phyloP scores from a whole-genome alignment of 2,329 filamentous ascomycete species.

The Verticillium nonalfalfae region DNA sequence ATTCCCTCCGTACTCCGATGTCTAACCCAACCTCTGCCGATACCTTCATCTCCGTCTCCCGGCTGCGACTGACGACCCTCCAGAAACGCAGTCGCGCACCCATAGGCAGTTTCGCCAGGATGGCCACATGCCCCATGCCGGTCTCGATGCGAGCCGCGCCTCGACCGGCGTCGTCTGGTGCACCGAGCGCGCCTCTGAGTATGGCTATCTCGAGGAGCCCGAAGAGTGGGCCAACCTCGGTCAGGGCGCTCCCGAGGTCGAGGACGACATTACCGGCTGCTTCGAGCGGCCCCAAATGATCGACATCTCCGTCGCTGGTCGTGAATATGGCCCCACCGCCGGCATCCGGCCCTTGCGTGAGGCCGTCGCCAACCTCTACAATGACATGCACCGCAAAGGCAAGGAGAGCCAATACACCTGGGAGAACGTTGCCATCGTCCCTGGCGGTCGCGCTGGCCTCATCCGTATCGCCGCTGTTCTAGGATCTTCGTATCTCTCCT shows the following conservation, averaged over 20 bases:
- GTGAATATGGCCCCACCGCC: conserved; percentile 90
- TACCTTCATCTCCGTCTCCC: conserved; percentile 52
- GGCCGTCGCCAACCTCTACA: conserved; percentile 88
- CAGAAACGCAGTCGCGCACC: conserved; percentile 76
- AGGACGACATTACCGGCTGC: conserved; percentile 85
- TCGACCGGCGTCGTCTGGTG: conserved; percentile 95
- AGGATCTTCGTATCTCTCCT: conserved; percentile 85
- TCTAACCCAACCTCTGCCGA: conserved; percentile 18
- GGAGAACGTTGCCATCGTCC: conserved; percentile 97
- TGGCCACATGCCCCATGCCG: conserved; percentile 84
- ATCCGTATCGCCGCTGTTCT: conserved; percentile 93
- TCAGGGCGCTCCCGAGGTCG: conserved; percentile 89
- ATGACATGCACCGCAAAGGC: conserved; percentile 81
- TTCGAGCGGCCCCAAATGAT: conserved; percentile 77
- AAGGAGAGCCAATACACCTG: conserved; percentile 88
- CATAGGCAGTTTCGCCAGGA: conserved; percentile 85
- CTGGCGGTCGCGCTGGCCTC: conserved; percentile 83
- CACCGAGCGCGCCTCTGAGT: conserved; percentile 79
- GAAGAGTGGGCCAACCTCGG: conserved; percentile 87
- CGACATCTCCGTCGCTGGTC: conserved; percentile 68
- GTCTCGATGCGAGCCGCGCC: conserved; percentile 79
- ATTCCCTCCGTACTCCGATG: conserved; percentile 39
- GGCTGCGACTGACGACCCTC: conserved; percentile 15
- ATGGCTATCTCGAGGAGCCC: conserved; percentile 80
- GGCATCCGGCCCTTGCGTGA: conserved; percentile 87